Base-by-base conservation (phyloP, 2,329 filamentous ascomycete species). In the Trichoderma hamatum region DNA sequence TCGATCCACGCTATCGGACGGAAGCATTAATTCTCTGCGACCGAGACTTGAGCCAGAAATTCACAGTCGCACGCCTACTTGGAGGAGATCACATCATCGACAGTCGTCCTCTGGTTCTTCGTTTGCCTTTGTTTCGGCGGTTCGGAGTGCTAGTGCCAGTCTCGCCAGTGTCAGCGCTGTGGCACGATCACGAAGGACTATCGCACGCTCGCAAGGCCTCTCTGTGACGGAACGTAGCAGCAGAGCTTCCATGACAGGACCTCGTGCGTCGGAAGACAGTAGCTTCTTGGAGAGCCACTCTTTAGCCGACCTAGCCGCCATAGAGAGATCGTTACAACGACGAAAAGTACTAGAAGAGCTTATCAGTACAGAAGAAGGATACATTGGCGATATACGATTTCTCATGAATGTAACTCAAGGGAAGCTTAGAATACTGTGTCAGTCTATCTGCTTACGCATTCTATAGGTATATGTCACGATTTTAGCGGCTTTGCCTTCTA, bases 321-420 rank as follows among this genome's bases (percentile, higher is more conserved):
- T 87, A 52, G 86, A 89, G 72, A 88, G 94, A 65, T 88, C 93
- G 1, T 80, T 92, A 24, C 91, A 94, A 75, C 88, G 96, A 70
- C 88, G 93, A 16, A 89, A 90, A 71, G 89, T 97, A 49, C 80
- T 98, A 43, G 92, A 96, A 76, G 96, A 98, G 80, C 83, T 98
- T 62, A 88, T 97, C 70, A 86, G 82, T 68, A 97, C 94, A 0
- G 96, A 98, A 78, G 92, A 96, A 77, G 89, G 90, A 75, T 98
- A 98, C 77, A 90, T 98, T 74, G 88, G 90, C 19, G 95, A 97
- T 75, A 80, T 98, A 69, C 93, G 93, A 74, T 93, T 96, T 72
- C 83, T 98, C 70, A 91, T 92, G 77, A 94, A 96, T 80, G 94
- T 95, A 82, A 76, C 88, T 75, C n/a, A 51, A 16, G 46, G 5